These are phyloP conservation scores for Annulohypoxylon truncatum DNA, from an alignment of 2,329 filamentous ascomycete species.

Conservation along the genomic window DNA sequence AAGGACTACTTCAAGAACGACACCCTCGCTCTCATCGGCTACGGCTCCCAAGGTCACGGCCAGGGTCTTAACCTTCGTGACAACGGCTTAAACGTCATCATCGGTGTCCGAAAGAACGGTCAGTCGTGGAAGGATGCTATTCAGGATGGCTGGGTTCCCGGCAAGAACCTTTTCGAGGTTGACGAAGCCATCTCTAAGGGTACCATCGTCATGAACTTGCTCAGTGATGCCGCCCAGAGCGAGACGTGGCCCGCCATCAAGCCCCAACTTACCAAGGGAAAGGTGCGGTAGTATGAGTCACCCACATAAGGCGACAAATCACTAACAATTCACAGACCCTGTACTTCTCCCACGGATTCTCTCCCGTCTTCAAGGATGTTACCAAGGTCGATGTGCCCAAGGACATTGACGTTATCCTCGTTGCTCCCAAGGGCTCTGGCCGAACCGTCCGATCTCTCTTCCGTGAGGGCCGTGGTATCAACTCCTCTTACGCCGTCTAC, in stretches of 20 bases:
- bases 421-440: constrained; percentile 98
- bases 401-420: constrained; percentile 99
- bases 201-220: constrained; percentile 98
- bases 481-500: constrained; percentile 98
- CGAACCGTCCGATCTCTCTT: constrained; percentile 98
- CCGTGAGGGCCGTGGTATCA: constrained; percentile 99
- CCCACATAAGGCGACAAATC: not conserved
- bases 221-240: constrained; percentile 95
- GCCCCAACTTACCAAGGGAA: constrained; percentile 98
- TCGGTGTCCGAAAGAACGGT: constrained; percentile 98
- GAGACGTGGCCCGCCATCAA: constrained; percentile 99
- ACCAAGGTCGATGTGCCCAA: constrained; percentile 98
- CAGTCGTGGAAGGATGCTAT: constrained; percentile 98
- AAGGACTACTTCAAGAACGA: constrained; percentile 99
- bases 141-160: constrained; percentile 97
- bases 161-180: constrained; percentile 99
- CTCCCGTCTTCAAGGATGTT: constrained; percentile 98
- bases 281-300: constrained; percentile 69
- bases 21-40: constrained; percentile 98
- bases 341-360: constrained; percentile 99
- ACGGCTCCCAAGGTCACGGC: constrained; percentile 97
- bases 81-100: constrained; percentile 98
- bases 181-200: constrained; percentile 94
- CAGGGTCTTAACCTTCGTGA: constrained; percentile 99
- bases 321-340: constrained; percentile 74